Evolutionary conservation across 108 stramenopile species (phyloP), one percentile per base, ranked within the genome.

Genomic region (Asterionellopsis glacialis): DNA sequence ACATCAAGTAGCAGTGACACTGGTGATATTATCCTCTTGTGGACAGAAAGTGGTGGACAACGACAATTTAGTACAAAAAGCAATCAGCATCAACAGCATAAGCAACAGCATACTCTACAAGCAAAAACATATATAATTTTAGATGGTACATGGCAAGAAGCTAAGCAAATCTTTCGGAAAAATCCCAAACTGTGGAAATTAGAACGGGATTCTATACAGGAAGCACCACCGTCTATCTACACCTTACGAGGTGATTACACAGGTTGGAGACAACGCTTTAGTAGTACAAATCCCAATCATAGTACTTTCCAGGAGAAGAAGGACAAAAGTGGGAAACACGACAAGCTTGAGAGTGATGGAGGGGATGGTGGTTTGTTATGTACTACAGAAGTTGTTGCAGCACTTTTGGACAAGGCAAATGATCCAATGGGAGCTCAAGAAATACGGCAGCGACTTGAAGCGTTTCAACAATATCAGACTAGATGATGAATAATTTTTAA

Each of bases 91-190:
- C 10, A 49, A 41, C 33, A 33, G 7, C 7, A 33, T 5, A 5
- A 5, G 33, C 33, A 33, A 33, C 33, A 33, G 7, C 33, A 33
- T 5, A 33, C 33, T 7, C 33, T 7, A 33, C 33, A 33, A 33
- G n/a, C 33, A 33, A 33, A 33, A 33, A 7, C 33, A 33, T 33
- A 33, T 7, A 57, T 70, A 2, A 58, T 70, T 18, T 43, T 70
- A 18, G 69, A 70, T 58, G 69, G 69, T 13, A 70, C 69, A 33
- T 70, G 69, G 69, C 69, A 70, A 58, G 48, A 70, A 41, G 69
- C 69, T 16, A 57, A 64, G 33, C 47, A 33, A 24, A 64, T 70
- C 28, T 70, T 49, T 59, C 55, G 69, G 1, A 70, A 65, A 43
- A 52, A 50, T 9, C 56, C 63, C 38, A 19, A 23, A 2, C 64